These are phyloP conservation scores for Desmodesmus armatus DNA, from an alignment of 139 green algal genomes.

Conservation along the genomic window DNA sequence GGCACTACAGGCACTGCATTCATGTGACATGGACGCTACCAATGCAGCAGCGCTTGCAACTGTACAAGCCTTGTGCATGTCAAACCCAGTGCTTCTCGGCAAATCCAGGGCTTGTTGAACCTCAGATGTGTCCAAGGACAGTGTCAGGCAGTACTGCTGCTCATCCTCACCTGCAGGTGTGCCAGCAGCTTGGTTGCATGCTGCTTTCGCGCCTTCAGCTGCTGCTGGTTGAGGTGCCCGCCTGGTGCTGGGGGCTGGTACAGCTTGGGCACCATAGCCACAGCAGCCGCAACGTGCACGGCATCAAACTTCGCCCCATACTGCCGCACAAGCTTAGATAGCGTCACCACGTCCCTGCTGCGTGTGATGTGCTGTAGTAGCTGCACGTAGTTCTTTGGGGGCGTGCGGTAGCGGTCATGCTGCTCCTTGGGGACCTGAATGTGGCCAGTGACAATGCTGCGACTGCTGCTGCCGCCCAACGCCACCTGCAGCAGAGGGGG, in stretches of 20 bases:
- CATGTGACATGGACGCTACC: no score
- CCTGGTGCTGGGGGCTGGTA: neutral
- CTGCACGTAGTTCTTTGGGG: conserved; percentile 48
- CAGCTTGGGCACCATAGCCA: conserved; percentile 36
- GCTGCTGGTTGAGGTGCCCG: neutral
- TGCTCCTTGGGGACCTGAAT: neutral
- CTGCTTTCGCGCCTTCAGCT: neutral
- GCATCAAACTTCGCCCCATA: conserved; percentile 45
- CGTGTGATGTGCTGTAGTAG: conserved; percentile 50
- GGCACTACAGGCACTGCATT: no score
- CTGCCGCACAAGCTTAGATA: conserved; percentile 2
- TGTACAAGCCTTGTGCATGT: neutral
- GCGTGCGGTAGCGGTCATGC: conserved; percentile 31
- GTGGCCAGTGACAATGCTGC: neutral
- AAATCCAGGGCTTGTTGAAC: neutral
- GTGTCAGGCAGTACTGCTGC: neutral
- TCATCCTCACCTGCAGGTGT: conserved; percentile 47
- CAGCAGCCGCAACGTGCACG: conserved; percentile 44
- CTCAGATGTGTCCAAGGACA: neutral
- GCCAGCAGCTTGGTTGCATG: conserved; percentile 9
- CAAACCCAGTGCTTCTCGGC: neutral
- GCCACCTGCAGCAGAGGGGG: no score
- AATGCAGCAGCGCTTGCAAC: no score
- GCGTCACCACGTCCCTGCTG: neutral
- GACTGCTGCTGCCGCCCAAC: no score